A percentile compares a stretch with the other conserved stretches of the same genome.
Evolutionary conservation across 148 eudicot genomes (phyloP).

Genomic region (Chenopodium album): DNA sequence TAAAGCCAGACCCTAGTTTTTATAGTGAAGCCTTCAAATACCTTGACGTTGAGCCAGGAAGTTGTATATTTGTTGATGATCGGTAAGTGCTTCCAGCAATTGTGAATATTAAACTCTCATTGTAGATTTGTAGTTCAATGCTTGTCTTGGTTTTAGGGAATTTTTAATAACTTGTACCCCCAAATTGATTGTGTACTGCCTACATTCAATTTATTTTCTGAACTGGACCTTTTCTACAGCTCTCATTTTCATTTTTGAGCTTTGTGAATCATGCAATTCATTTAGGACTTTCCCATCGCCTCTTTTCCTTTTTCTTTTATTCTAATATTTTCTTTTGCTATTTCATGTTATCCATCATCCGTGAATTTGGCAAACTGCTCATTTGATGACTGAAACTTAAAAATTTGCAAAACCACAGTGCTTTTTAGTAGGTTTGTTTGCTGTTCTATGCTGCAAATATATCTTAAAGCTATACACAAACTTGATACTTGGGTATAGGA

Average conservation of each 20-base stretch:
- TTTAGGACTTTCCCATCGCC: neutral
- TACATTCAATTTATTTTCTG: neutral
- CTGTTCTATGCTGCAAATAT: neutral
- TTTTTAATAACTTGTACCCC: too few species aligned
- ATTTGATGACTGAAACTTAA: neutral
- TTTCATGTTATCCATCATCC: neutral
- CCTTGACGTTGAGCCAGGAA: slow-evolving; percentile 60
- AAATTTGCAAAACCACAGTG: neutral
- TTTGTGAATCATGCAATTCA: neutral
- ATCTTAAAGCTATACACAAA: neutral
- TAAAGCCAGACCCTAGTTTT: slow-evolving; percentile 74
- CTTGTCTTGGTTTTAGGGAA: neutral
- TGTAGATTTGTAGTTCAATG: neutral
- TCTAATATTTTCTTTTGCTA: neutral
- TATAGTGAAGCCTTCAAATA: slow-evolving; percentile 58
- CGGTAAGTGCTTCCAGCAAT: slow-evolving; percentile 40
- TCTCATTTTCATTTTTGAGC: neutral
- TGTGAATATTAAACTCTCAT: neutral
- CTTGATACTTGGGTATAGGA: neutral
- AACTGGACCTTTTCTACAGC: neutral
- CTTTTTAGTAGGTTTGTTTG: neutral
- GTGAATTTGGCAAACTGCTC: neutral
- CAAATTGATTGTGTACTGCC: too few species aligned
- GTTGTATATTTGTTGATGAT: slow-evolving; percentile 85
- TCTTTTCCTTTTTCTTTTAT: too few species aligned